A percentile compares a stretch with the other conserved stretches of the same genome.
Conservation (phyloP, 805 yeast species). For the Ogataea minuta region DNA sequence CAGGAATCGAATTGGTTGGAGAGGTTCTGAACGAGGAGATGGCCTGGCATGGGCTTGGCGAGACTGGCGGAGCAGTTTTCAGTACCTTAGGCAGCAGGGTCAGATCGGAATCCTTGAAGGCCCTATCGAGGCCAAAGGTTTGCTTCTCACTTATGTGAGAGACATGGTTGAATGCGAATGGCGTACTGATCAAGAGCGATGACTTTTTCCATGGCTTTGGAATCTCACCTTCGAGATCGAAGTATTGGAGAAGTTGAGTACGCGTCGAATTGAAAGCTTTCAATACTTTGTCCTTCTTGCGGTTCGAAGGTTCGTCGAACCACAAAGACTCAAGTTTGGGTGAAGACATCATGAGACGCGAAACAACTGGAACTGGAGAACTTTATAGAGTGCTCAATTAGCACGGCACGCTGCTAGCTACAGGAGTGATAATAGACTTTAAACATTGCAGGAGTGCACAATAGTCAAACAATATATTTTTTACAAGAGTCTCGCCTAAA, state of each 20-base stretch:
- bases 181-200: slow-evolving; percentile 30
- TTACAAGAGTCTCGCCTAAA: slow-evolving; percentile 1
- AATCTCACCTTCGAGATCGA: slow-evolving; percentile 18
- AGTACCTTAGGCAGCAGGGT: slow-evolving; percentile 15
- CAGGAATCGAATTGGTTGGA: slow-evolving; percentile 18
- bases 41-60: slow-evolving; percentile 22
- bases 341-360: slow-evolving; percentile 16
- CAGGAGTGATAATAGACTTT: slow-evolving; percentile 1
- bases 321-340: slow-evolving; percentile 26
- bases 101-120: slow-evolving; percentile 23
- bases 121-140: slow-evolving; percentile 32
- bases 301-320: slow-evolving; percentile 22
- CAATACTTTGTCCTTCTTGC: slow-evolving; percentile 9
- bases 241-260: slow-evolving; percentile 19
- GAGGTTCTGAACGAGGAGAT: slow-evolving; percentile 34
- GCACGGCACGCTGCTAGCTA: slow-evolving; percentile 5
- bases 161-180: slow-evolving; percentile 34
- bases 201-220: slow-evolving; percentile 8
- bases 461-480: slow-evolving; percentile 6
- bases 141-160: slow-evolving; percentile 32
- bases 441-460: slow-evolving; percentile 4
- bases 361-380: neutral
- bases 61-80: slow-evolving; percentile 4
- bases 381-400: slow-evolving; percentile 3
- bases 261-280: slow-evolving; percentile 14